A percentile compares a stretch with the other conserved stretches of the same genome.
Conservation (phyloP, 2,329 filamentous ascomycete species). For the Xylaria hypoxylon region DNA sequence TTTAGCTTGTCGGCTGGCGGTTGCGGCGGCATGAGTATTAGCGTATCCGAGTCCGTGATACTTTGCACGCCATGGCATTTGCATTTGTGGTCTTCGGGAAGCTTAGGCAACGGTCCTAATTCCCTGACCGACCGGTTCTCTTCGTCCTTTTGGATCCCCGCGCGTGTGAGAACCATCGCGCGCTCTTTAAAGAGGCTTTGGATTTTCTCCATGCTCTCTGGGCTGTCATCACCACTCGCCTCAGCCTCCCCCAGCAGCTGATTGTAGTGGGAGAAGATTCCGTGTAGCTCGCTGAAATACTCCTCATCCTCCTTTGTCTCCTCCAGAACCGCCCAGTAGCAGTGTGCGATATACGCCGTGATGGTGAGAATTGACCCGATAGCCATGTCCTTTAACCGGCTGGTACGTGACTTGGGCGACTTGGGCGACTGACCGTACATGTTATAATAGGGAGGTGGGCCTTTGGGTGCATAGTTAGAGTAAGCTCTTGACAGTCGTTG, state of each 20-base stretch:
- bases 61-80: background rate
- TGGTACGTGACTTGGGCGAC: slow-evolving; percentile 12
- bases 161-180: background rate
- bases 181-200: background rate
- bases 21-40: background rate
- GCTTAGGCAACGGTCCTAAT: slow-evolving; percentile 16
- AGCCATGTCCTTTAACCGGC: slow-evolving; percentile 28
- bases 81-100: slow-evolving; percentile 2
- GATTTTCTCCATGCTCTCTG: slow-evolving; percentile 11
- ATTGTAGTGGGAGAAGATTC: background rate
- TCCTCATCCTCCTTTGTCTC: background rate
- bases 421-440: slow-evolving; percentile 17
- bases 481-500: slow-evolving; percentile 13
- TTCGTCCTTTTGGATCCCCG: background rate
- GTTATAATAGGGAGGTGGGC: slow-evolving; percentile 2
- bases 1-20: too few species aligned
- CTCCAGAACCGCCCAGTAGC: background rate
- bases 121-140: background rate
- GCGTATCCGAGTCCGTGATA: slow-evolving; percentile 10
- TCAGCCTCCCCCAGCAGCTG: background rate
- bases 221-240: slow-evolving; percentile 7
- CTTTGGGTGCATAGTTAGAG: slow-evolving; percentile 31
- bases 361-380: slow-evolving; percentile 27
- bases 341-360: background rate
- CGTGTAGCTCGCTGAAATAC: fast-evolving